Conservation (phyloP, 2,329 filamentous ascomycete genomes). For the Fusarium protoensiforme region DNA sequence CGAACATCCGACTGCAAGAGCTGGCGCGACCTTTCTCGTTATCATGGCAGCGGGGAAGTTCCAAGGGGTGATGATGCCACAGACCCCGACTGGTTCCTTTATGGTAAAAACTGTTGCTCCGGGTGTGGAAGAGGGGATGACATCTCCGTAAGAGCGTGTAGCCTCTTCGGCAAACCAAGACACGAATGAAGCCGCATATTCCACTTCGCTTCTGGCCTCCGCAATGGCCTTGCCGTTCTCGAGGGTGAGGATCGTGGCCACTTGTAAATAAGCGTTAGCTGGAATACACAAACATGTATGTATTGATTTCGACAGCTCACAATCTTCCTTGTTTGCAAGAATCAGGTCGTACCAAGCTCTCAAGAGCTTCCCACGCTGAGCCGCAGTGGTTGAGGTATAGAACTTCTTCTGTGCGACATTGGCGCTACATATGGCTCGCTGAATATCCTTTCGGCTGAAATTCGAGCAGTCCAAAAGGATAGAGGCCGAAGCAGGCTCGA, state of each 20-base stretch:
- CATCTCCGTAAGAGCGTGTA: slow-evolving; percentile 65
- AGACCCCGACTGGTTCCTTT: slow-evolving; percentile 59
- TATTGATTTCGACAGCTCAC: slow-evolving; percentile 12
- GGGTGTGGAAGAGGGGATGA: slow-evolving; percentile 68
- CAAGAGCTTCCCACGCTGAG: slow-evolving; percentile 40
- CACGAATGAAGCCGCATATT: slow-evolving; percentile 64
- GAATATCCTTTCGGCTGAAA: slow-evolving; percentile 41
- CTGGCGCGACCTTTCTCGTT: slow-evolving; percentile 58
- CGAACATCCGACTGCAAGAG: slow-evolving; percentile 79
- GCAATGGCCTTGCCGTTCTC: slow-evolving; percentile 68
- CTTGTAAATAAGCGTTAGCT: not conserved
- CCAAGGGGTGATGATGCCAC: slow-evolving; percentile 59
- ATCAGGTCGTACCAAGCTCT: slow-evolving; percentile 43
- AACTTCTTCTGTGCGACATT: slow-evolving; percentile 39
- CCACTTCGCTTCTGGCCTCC: slow-evolving; percentile 64
- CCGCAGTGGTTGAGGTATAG: slow-evolving; percentile 41
- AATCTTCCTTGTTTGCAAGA: slow-evolving; percentile 41
- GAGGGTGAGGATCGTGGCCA: slow-evolving; percentile 52
- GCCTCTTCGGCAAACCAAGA: slow-evolving; percentile 67
- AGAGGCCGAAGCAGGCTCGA: slow-evolving; percentile 42
- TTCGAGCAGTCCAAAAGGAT: slow-evolving; percentile 42
- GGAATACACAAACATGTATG: not conserved
- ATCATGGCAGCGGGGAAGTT: slow-evolving; percentile 46
- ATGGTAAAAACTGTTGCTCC: slow-evolving; percentile 75
- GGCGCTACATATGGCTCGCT: slow-evolving; percentile 41